Evolutionary conservation across 139 green algal genomes (phyloP), one percentile per base, ranked within the genome.

Genomic region (Chlorella sp.): DNA sequence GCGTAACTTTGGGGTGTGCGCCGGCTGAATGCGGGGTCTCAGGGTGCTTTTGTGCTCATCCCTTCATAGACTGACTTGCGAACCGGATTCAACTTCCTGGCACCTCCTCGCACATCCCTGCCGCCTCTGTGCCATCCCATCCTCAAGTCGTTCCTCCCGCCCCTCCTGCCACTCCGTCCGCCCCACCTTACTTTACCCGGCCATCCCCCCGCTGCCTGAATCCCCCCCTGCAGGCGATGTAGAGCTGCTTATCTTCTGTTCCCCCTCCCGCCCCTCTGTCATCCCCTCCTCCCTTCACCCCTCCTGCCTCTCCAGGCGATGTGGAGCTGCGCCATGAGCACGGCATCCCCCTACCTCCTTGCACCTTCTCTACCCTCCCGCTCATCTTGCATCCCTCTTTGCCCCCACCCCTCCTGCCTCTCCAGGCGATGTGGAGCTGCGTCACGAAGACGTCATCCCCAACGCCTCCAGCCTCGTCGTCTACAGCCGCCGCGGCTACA

Each of bases 401-500:
- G 3, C 12, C 73, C 21, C 73, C 2, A 53, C 75, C 75, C 75
- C 32, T 16, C n/a, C 75, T 22, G 7, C 21, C 15, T 34, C 57
- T 66, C 14, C 85, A 94, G 69, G 34, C 60, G 60, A 88, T 19
- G n/a, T 76, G 22, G 91, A 90, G 61, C 84, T 94, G 82, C 53
- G 32, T 26, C 57, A 87, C n/a, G 93, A 95, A 80, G 96, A 96
- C 61, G 34, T 97, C 7, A 93, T 95, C 14, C 94, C 94, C 81
- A 97, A 97, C 86, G 86, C 85, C 21, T 89, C 92, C 30, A 93
- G 87, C 89, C 92, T 98, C 75, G 37, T 98, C 9, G 89, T 95
- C 11, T 93, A 97, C 89, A 96, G 87, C 82, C 86, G 92, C 32
- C 87, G 89, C 30, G 97, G 97, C n/a, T 99, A 96, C 94, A 95